phyloP scores from a whole-genome alignment of 2,329 filamentous ascomycete genomes.

The Trichoderma semiorbis region DNA sequence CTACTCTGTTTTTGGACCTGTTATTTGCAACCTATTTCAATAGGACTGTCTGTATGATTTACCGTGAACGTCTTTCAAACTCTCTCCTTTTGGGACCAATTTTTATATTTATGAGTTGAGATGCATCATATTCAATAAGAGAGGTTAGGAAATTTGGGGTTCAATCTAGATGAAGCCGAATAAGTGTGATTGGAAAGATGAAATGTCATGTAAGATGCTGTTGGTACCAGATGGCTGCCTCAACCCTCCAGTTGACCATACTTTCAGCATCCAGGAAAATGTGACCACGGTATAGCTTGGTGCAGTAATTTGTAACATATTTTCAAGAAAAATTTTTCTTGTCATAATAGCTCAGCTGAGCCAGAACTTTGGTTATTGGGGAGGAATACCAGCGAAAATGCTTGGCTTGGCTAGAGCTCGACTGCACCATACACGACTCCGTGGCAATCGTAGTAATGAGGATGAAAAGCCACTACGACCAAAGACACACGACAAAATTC shows the following conservation, averaged over 20 bases:
- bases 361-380: not conserved
- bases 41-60: not conserved
- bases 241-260: not conserved
- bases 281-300: too few species aligned
- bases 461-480: not conserved
- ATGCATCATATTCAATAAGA: not conserved
- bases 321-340: not conserved
- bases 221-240: not conserved
- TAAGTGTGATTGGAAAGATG: not conserved
- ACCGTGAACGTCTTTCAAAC: not conserved
- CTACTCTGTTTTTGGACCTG: not conserved
- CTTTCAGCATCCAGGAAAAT: not conserved
- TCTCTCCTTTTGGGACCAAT: not conserved
- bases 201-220: rapidly evolving
- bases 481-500: not conserved
- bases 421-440: not conserved
- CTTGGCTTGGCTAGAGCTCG: not conserved
- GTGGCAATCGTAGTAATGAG: not conserved
- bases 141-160: not conserved
- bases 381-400: not conserved
- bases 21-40: not conserved
- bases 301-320: not conserved
- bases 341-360: not conserved
- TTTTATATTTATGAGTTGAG: not conserved
- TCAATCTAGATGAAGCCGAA: not conserved